Base-by-base conservation (phyloP, 768 basidiomycete genomes). In the Phlebiopsis flavidoalba region DNA sequence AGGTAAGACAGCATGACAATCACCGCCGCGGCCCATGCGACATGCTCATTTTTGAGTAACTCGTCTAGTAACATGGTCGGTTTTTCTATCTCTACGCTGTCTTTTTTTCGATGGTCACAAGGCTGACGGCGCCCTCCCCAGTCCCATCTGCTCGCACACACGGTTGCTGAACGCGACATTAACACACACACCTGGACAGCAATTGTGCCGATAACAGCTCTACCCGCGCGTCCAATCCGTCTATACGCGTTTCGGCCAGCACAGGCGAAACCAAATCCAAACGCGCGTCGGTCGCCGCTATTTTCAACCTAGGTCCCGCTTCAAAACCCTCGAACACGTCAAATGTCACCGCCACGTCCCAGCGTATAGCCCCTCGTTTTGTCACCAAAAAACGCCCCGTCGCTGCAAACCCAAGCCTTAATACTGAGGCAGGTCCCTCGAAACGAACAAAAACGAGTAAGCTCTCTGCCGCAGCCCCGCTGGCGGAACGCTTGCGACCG, bases 401-500 rank as follows among this genome's bases (percentile, higher is more conserved):
- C 8, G 56, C 48, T 5, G 12, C 40, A 17, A 62, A 63, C 4
- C 62, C 63, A 31, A 11, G 36, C 21, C 22, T 54, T 8, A 15
- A 46, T 10, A 21, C 61, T 0, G 10, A 7, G 11, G 51, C 60
- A 11, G 60, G 60, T 5, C 57, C 60, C 4, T 60, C 65, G 12
- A 66, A 68, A 47, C 59, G 64, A 11, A 61, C 17, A 35, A 64
- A 58, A 22, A 52, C 59, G 2, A 55, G 55, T 11, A 66, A 63
- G 52, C 61, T 63, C 12, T 52, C 54, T 15, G 60, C 68, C 19
- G 77, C 79, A 14, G 73, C 78, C 2, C 89, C 89, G 0, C 72
- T 93, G 0, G 88, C 93, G 0, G 92, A 93, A 68, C 79, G 80
- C 19, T 78, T 93, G 47, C 80, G 92, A 8, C 92, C 92, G 1